Conservation (phyloP, 331 rosid genomes). For the Cydonia oblonga region DNA sequence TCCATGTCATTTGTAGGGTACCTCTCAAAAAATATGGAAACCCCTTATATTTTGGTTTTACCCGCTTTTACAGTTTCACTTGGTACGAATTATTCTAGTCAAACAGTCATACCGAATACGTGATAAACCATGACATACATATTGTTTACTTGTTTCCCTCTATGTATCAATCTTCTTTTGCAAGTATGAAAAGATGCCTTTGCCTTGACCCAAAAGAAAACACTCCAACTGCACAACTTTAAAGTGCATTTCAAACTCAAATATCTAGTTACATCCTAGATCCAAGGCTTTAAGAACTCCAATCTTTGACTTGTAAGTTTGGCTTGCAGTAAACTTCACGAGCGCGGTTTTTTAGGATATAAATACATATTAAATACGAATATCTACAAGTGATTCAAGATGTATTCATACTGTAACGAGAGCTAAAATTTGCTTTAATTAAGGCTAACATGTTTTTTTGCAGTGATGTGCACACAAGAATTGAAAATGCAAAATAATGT, state of each 20-base stretch:
- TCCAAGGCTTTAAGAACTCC: neutral
- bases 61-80: too few species aligned
- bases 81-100: too few species aligned
- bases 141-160: neutral
- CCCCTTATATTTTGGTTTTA: too few species aligned
- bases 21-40: neutral
- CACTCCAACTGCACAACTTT: neutral
- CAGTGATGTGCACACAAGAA: neutral
- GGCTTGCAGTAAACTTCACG: neutral
- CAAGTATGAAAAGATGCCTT: neutral
- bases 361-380: too few species aligned
- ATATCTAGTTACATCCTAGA: neutral
- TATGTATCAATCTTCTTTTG: neutral
- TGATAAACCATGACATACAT: neutral
- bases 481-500: neutral
- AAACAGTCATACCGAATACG: too few species aligned
- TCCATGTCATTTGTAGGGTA: too few species aligned
- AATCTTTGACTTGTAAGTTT: neutral
- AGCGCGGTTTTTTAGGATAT: rapidly evolving
- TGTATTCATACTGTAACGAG: too few species aligned
- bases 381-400: rapidly evolving
- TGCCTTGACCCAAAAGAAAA: neutral
- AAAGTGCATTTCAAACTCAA: neutral
- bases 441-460: neutral
- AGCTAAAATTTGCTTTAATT: neutral